phyloP scores from a whole-genome alignment of 2,329 filamentous ascomycete genomes.

The Aureobasidium leucospermi region DNA sequence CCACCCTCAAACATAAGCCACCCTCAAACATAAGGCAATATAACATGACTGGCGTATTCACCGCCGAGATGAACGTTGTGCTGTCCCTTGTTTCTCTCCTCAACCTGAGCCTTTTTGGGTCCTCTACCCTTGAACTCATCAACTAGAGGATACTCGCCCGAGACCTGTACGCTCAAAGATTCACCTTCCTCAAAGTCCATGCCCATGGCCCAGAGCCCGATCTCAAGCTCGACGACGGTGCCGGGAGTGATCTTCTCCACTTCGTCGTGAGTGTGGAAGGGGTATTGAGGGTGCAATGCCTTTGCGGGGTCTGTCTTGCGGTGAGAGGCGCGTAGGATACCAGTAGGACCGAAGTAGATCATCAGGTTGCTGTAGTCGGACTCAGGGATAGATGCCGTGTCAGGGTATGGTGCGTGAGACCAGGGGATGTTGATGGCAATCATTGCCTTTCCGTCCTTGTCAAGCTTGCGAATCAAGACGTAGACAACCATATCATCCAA shows the following conservation, averaged over 20 bases:
- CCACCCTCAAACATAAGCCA: conserved; percentile 10
- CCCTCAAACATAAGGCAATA: conserved; percentile 11
- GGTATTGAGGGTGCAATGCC: conserved; percentile 23
- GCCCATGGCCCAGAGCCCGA: conserved; percentile 41
- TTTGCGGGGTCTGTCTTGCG: conserved; percentile 26
- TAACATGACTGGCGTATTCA: conserved; percentile 12
- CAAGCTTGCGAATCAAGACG: conserved; percentile 38
- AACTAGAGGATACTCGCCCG: neutral
- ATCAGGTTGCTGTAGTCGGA: conserved; percentile 35
- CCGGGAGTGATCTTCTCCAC: conserved; percentile 35
- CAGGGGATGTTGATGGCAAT: conserved; percentile 40
- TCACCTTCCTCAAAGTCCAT: conserved; percentile 39
- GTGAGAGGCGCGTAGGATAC: conserved; percentile 40
- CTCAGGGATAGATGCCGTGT: conserved; percentile 52
- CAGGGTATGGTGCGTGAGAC: conserved; percentile 26
- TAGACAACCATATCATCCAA: conserved; percentile 41
- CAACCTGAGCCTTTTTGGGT: neutral
- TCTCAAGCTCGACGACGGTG: conserved; percentile 37
- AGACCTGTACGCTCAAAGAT: conserved; percentile 6
- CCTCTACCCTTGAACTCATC: conserved; percentile 8
- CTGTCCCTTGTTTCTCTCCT: conserved; percentile 11
- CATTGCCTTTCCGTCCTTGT: conserved; percentile 35
- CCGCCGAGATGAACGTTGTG: conserved; percentile 12
- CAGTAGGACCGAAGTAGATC: conserved; percentile 36
- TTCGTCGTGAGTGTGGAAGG: conserved; percentile 33